A percentile compares a stretch with the other conserved stretches of the same genome.
Conservation (phyloP, 2,329 filamentous ascomycete genomes). For the Zymoseptoria tritici region DNA sequence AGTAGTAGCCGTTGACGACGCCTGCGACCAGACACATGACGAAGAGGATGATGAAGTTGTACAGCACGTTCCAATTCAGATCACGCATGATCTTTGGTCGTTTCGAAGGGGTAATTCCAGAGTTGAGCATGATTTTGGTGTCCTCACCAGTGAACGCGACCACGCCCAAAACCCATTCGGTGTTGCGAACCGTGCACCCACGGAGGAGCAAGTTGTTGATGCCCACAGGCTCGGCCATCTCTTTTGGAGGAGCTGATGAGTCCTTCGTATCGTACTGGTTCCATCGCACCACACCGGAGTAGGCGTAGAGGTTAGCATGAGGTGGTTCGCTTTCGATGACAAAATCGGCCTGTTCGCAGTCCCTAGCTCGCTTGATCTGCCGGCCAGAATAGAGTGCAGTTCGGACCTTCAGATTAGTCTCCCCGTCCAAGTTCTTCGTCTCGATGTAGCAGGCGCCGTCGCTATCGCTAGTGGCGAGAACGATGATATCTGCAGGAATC, state of each 20-base stretch:
- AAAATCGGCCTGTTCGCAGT: constrained; percentile 87
- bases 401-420: constrained; percentile 94
- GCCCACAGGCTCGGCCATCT: constrained; percentile 85
- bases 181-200: constrained; percentile 89
- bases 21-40: constrained; percentile 81
- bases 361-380: constrained; percentile 74
- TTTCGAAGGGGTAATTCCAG: constrained; percentile 90
- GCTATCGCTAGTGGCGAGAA: constrained; percentile 84
- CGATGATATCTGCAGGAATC: constrained; percentile 85
- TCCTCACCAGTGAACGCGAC: constrained; percentile 93
- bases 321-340: constrained; percentile 82
- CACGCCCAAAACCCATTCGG: constrained; percentile 88
- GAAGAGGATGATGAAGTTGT: constrained; percentile 88
- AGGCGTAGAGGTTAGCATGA: constrained; percentile 91
- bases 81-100: constrained; percentile 84
- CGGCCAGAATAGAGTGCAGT: constrained; percentile 82
- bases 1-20: constrained; percentile 76
- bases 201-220: constrained; percentile 94
- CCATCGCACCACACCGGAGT: constrained; percentile 86
- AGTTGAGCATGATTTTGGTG: constrained; percentile 99
- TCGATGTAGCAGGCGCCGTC: constrained; percentile 96
- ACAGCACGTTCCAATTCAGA: constrained; percentile 94
- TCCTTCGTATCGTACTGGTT: constrained; percentile 61
- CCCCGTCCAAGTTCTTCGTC: constrained; percentile 95
- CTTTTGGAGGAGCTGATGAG: constrained; percentile 53